Evolutionary conservation across 2,329 filamentous ascomycete genomes (phyloP), one percentile per base, ranked within the genome.

Genomic region (Sclerotinia trifoliorum): DNA sequence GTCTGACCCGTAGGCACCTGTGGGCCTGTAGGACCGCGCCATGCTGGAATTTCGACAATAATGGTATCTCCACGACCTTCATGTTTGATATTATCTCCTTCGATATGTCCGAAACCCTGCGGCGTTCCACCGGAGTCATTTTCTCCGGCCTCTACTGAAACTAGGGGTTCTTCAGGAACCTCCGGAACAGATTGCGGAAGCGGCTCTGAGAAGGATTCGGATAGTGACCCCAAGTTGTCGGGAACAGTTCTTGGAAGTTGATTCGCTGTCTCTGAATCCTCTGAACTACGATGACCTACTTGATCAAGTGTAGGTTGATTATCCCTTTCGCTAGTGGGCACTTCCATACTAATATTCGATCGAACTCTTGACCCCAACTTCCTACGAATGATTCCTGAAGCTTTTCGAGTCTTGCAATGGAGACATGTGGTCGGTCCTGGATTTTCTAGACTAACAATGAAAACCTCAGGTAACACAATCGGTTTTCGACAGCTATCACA

Each of bases 401-500:
- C 58, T 39, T 51, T 49, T 13, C 29, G 21, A 13, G 46, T 62
- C 32, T 24, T 24, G 44, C 58, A 62, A 35, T 62, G 58, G 5
- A 62, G 46, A 24, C 58, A 62, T 29, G n/a, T 62, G 29, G 29
- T 39, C 10, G 46, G 29, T 39, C 3, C 7, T 13, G 46, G 29
- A 21, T 19, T 26, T 49, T 35, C 46, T 15, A 15, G 8, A 24
- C 29, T 62, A 5, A 51, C n/a, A 39, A 51, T 10, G 19, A 35
- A 62, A 2, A 49, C 62, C 44, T 65, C n/a, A 24, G 49, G 62
- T 19, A 65, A 49, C 3, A 55, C 62, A 26, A 42, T 54, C n/a
- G 49, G 62, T 17, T 65, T 65, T 11, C 49, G 49, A 44, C 62
- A 65, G 26, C 32, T n/a, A n/a, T 65, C 49, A 1, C 62, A 64